Base-by-base conservation (phyloP, 257 asterid species). In the Echium plantagineum region DNA sequence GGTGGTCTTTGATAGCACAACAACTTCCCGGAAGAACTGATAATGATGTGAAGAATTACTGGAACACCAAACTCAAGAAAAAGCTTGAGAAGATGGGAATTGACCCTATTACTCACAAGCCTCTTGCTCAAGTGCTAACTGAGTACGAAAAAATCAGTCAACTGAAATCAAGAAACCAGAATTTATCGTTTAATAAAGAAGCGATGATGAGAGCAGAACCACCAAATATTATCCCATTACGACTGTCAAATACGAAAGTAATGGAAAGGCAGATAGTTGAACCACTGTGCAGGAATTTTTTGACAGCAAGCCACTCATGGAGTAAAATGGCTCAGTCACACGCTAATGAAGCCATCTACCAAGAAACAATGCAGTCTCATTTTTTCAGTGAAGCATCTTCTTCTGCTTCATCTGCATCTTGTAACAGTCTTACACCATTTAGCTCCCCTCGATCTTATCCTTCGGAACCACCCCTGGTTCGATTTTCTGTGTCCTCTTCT, bases 91-190 rank as follows among this genome's bases (percentile, higher is more conserved):
- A 42, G 17, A 42, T 42, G 49, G 49, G 49, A 13, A 84, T 93
- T n/a, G 99, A 93, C 59, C 97, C 99, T 1, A 71, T 93, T 16
- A 93, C 99, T 55, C 99, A 93, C 72, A 93, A 93, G 84, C 97
- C 99, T 38, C 80, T 89, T 75, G 78, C 98, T 35, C 97, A 93
- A 79, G 82, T 93, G 46, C 70, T 82, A 26, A 69, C 75, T 5
- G 98, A 93, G 52, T 86, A 78, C 57, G 94, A 86, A 13, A 84
- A 77, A 71, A 81, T 93, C 69, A 72, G 83, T 54, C 67, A 77
- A 13, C 75, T 84, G 19, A 65, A 63, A 73, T 19, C 77, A 20
- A 59, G 74, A 26, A 68, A 67, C 72, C 64, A 67, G 15, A 77
- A 72, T 72, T 67, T 72, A 16, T 69, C 72, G 51, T 54, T 60